Base-by-base conservation (phyloP, 78 protist genomes). In the Polysphondylium violaceum region DNA sequence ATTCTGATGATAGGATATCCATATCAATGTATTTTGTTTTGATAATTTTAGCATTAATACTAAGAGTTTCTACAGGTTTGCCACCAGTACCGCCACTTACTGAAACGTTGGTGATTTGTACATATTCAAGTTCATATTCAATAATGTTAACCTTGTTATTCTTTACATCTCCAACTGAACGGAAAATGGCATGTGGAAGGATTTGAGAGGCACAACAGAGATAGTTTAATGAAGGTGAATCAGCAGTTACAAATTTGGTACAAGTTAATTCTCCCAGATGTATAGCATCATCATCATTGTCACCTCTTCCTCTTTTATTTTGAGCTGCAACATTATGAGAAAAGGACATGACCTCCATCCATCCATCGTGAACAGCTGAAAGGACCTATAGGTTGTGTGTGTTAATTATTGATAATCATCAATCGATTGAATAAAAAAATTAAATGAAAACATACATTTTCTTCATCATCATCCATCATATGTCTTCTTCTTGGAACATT, bases 41-140 rank as follows among this genome's bases (percentile, higher is more conserved):
- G 25, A 60, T 17, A 35, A 33, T 63, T 33, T 63, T 63, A 33
- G 31, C 4, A 14, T 44, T 14, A 29, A 74, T 21, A 16, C 71
- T 58, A 25, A 74, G 21, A 8, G 83, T 74, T 38, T 74, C 83
- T 11, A 74, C 79, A n/a, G 79, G 83, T 38, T 56, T 74, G 3
- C 83, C 83, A 74, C 83, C 83, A 1, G 58, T 25, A 38, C 83
- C 83, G 36, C 83, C 83, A 40, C 50, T 29, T 9, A 74, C 47
- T 6, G 83, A 74, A 11, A 56, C 71, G 25, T 74, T 53, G 2
- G 5, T 25, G 12, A 74, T 9, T 2, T n/a, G n/a, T 7, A 38
- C 19, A 74, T 38, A 36, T 19, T 53, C 53, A 16, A 53, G 9
- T 56, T 74, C 83, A 74, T 74, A 74, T 40, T 74, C 83, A 0